Evolutionary conservation across 2,329 filamentous ascomycete genomes (phyloP).

Genomic region (Ophiostoma tasmaniense): DNA sequence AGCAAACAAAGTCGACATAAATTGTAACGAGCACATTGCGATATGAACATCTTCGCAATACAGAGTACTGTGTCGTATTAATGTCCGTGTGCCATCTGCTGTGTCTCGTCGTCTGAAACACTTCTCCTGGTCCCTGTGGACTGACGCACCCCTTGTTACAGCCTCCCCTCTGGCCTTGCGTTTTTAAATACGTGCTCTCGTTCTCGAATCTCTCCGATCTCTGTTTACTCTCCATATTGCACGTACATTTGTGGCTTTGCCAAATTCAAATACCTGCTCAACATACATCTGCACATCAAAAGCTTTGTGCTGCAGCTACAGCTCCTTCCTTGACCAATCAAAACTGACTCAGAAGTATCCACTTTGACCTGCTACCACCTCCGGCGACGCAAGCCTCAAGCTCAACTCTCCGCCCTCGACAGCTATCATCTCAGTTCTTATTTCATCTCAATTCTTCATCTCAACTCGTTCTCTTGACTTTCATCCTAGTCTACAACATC

Average conservation of each 20-base stretch:
- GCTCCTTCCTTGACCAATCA: constrained; percentile 14
- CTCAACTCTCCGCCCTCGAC: neutral
- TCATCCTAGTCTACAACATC: neutral
- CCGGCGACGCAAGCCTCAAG: neutral
- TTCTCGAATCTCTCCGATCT: neutral
- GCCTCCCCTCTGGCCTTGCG: neutral
- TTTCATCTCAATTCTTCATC: neutral
- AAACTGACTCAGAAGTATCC: constrained; percentile 18
- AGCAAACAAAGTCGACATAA: neutral
- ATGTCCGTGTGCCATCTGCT: neutral
- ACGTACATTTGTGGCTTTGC: neutral
- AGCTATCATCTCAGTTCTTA: neutral
- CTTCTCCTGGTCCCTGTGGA: neutral
- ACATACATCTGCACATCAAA: neutral
- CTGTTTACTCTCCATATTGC: neutral
- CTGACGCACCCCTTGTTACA: neutral
- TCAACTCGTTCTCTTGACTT: no score
- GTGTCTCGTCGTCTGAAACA: neutral
- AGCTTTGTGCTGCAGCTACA: neutral
- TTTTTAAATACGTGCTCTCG: no score
- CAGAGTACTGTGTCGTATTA: neutral
- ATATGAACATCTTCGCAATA: no score
- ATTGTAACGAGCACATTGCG: neutral
- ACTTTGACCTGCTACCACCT: neutral
- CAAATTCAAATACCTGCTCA: neutral